Evolutionary conservation across 441 rosid genomes (phyloP), one percentile per base, ranked within the genome.

Genomic region (Sinapis alba): DNA sequence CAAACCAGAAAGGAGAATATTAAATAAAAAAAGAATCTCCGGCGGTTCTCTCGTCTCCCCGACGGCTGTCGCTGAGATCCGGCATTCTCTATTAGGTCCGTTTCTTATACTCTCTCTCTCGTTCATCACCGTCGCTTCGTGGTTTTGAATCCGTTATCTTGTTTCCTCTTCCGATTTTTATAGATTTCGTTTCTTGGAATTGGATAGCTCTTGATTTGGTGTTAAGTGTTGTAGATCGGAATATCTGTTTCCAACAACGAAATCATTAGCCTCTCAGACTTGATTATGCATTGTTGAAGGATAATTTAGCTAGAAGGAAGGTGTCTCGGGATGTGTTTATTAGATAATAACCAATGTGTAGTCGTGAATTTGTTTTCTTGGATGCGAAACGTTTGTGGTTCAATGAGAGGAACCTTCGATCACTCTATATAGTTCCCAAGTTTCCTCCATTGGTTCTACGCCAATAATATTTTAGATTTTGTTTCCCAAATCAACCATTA

Each of bases 31-130:
- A 16, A 15, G 3, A 2, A 50, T 51, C 58, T 51, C 58, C 24
- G 63, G 58, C 70, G 79, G 21, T 69, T 62, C 69, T 62, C 63
- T 51, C 58, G 58, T 51, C 58, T 19, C 24, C 21, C 58, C 58
- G 77, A 19, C 76, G 76, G 6, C 50, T 47, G 26, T 59, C 67
- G 54, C 74, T 51, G 79, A 62, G 79, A 76, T 76, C 71, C 66
- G n/a, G 41, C 75, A 16, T 34, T 69, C 27, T 75, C 70, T 0
- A 3, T 30, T 59, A 45, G 80, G 76, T 77, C 45, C 7, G 57
- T 38, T 27, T 1, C 28, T 50, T 47, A 38, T 13, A 0, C 38
- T 56, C 58, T 6, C 23, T 18, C 24, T 8, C 56, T 68, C 18
- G 6, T 19, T 65, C 56, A 1, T 57, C 65, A 45, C 7, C 28